Base-by-base conservation (phyloP, 176 grass and related monocot genomes). In the Hsuehochloa calcarea region DNA sequence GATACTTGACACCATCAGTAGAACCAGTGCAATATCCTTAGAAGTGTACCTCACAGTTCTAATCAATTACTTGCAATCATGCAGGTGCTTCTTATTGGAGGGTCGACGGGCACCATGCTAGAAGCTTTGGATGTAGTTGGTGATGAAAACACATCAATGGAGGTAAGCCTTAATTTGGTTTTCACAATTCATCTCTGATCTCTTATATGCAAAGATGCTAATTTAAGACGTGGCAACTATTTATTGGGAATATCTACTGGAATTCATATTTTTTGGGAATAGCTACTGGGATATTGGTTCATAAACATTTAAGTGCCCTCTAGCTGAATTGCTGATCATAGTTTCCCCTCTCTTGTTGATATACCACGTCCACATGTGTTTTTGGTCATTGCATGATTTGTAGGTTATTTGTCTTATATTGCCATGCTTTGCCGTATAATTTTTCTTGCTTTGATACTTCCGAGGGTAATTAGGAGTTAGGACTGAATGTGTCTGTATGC, bases 1-100 rank as follows among this genome's bases (percentile, higher is more conserved):
- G 44, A 47, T 29, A 65, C 12, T 17, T 14, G 25, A 65, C 31
- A 51, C 25, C 83, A 82, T 65, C 29, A 5, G 31, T 56, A 54
- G 22, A 4, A 29, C 29, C 34, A 80, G 4, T 19, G 17, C 17
- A 78, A 85, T 78, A 39, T 72, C 39, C 46, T 46, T 82, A 11
- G 0, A 87, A 72, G 7, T 64, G 39, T 23, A 78, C 29, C 66
- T 4, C 17, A 47, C 22, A 73, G 13, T 19, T 83, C 10, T 74
- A 43, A 85, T 68, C 25, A 25, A 85, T 47, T 80, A 76, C 22
- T 43, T 34, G 12, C 45, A 35, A 86, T 86, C 47, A 35, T 72
- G 35, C 78, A 98, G 96, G 96, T 98, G n/a, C 90, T 95, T 82
- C 89, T 98, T 75, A 95, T 98, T 89, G 96, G 96, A 88, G 96